Base-by-base conservation (phyloP, 441 rosid genomes). In the Bocquillonia castaneifolia region DNA sequence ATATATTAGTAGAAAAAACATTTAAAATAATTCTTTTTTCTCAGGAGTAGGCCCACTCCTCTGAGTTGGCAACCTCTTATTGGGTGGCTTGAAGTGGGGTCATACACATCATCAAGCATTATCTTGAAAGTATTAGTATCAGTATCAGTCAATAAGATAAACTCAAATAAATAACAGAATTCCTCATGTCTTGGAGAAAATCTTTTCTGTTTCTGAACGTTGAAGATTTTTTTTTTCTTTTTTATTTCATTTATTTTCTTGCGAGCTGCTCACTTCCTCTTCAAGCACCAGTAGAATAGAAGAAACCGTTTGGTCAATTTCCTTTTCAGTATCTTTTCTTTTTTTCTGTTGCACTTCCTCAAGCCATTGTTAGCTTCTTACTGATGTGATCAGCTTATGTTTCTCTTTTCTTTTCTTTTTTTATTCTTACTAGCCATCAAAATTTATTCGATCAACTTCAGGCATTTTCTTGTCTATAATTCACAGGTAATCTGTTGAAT, bases 191-290 rank as follows among this genome's bases (percentile, higher is more conserved):
- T 40, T 37, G 64, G 72, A 62, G 58, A 64, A 67, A 69, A 69
- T 26, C 50, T 29, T 59, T 61, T 59, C 50, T 52, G 62, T 15
- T 60, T 64, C 44, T 59, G 57, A 71, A 75, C 71, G 74, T 75
- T 62, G 66, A 25, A 50, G 66, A 69, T 66, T 66, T 56, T 66
- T 65, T 56, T 56, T 74, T 55, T 18, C 31, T 59, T 58, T 51
- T 60, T 66, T 74, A 5, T 58, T 59, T 55, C 3, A 3, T 57
- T 32, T 57, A 23, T 17, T 23, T 1, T 5, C 45, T 59, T 4
- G 9, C 1, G 15, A 50, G 47, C 17, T 42, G 14, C 3, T 42
- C 47, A 42, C 47, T 42, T 42, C 17, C 18, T 42, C 47, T 42
- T 42, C 54, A 50, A 20, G 12, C 54, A 10, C 54, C 6, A 20